A percentile compares a stretch with the other conserved stretches of the same genome.
Conservation (phyloP, 1,284 basidiomycete genomes). For the Pseudozyma sp. region DNA sequence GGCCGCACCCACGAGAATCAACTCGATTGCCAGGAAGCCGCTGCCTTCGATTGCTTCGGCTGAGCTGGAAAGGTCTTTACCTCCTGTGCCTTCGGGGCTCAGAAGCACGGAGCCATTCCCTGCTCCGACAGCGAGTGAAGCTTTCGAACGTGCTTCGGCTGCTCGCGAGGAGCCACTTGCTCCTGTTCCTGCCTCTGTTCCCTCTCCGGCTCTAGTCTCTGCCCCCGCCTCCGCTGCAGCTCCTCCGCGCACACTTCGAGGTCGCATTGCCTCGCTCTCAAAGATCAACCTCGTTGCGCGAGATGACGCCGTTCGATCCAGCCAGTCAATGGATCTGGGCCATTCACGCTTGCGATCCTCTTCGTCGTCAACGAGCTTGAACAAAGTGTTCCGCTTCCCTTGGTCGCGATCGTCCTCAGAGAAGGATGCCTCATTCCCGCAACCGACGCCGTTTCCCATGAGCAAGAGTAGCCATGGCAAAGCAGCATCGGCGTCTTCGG, state of each 20-base stretch:
- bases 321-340: background rate
- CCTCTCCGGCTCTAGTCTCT: background rate
- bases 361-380: constrained; percentile 33
- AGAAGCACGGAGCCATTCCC: constrained; percentile 1
- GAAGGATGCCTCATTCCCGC: constrained; percentile 15
- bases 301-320: background rate
- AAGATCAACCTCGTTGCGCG: constrained; percentile 13
- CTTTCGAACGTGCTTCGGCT: too few relatives aligned
- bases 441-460: constrained; percentile 25
- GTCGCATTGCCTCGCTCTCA: constrained; percentile 24
- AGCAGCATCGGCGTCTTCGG: constrained; percentile 4
- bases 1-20: constrained; percentile 6
- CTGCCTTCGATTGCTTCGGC: constrained; percentile 7
- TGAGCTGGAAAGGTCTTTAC: constrained; percentile 2
- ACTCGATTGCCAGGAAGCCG: background rate
- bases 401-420: constrained; percentile 25
- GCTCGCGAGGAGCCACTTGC: too few relatives aligned
- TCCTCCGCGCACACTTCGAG: constrained; percentile 19
- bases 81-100: constrained; percentile 18
- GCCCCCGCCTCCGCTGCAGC: background rate
- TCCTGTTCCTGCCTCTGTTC: background rate
- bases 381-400: constrained; percentile 45
- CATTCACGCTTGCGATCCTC: constrained; percentile 28
- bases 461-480: constrained; percentile 13
- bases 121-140: too few relatives aligned